phyloP scores from a whole-genome alignment of 495 filamentous ascomycete species.

The Cercophora samala region DNA sequence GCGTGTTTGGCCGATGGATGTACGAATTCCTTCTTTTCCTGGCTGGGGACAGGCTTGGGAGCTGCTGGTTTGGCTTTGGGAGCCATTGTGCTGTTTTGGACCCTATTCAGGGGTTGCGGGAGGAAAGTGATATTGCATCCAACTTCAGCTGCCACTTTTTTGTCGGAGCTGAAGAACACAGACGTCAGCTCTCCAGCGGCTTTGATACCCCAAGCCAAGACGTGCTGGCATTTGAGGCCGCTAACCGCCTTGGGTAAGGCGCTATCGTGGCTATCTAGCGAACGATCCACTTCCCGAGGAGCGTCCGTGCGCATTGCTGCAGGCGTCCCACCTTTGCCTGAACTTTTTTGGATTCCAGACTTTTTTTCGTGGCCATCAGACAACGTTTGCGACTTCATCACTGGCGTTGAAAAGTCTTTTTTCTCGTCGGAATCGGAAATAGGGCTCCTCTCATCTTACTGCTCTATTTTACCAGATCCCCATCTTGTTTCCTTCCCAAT shows the following conservation, averaged over 20 bases:
- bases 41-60: constrained; percentile 17
- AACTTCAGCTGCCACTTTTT: not conserved
- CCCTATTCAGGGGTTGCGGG: not conserved
- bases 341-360: constrained; percentile 34
- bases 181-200: constrained; percentile 7
- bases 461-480: not conserved
- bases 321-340: constrained; percentile 1
- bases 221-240: not conserved
- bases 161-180: constrained; percentile 6
- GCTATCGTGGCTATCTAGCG: not conserved
- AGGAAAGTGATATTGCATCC: not conserved
- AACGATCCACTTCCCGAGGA: not conserved
- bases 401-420: not conserved
- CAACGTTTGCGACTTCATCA: not conserved
- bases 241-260: not conserved
- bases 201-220: not conserved
- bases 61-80: constrained; percentile 25
- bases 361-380: constrained; percentile 29
- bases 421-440: not conserved
- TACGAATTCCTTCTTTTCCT: constrained; percentile 33
- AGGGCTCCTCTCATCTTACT: not conserved
- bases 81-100: constrained; percentile 19
- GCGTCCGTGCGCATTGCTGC: not conserved
- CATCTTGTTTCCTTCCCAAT: not conserved
- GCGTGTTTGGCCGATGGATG: constrained; percentile 47